Conservation (phyloP, 139 green algal genomes). For the Chlamydomonas asymmetrica region DNA sequence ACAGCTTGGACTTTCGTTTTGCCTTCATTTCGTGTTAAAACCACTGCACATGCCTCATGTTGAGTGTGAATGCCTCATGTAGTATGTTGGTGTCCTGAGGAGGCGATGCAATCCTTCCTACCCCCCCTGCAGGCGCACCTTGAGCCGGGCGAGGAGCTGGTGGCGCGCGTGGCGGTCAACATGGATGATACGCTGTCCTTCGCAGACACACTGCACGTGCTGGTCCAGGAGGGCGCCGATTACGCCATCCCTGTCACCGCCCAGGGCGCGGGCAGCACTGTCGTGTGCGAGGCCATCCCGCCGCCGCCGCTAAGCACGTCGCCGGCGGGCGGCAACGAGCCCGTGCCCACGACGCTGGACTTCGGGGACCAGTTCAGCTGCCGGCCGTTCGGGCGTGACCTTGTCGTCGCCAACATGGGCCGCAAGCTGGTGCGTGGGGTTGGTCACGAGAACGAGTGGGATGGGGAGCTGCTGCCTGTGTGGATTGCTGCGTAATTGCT, state of each 20-base stretch:
- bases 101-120: too few species aligned
- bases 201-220: constrained; percentile 73
- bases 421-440: constrained; percentile 45
- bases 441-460: too few species aligned
- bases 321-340: too few species aligned
- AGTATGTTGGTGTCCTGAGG: too few species aligned
- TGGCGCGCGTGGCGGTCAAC: constrained; percentile 39
- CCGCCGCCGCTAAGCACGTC: too few species aligned
- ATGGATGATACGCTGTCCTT: constrained; percentile 48
- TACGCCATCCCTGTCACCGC: constrained; percentile 62
- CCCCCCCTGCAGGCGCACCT: too few species aligned
- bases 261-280: constrained; percentile 58
- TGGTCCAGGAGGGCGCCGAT: constrained; percentile 75
- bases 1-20: too few species aligned
- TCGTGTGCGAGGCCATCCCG: constrained; percentile 66
- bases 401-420: constrained; percentile 65
- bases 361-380: constrained; percentile 74
- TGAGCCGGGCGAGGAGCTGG: constrained; percentile 38
- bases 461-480: too few species aligned
- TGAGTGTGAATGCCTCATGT: too few species aligned
- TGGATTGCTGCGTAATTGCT: too few species aligned
- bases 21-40: too few species aligned
- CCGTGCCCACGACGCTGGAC: constrained; percentile 50
- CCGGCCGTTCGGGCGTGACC: constrained; percentile 54
- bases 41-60: too few species aligned